These are phyloP conservation scores for Polytrichum commune DNA, from an alignment of 225 moss, liverwort and hornwort genomes.

Conservation along the genomic window DNA sequence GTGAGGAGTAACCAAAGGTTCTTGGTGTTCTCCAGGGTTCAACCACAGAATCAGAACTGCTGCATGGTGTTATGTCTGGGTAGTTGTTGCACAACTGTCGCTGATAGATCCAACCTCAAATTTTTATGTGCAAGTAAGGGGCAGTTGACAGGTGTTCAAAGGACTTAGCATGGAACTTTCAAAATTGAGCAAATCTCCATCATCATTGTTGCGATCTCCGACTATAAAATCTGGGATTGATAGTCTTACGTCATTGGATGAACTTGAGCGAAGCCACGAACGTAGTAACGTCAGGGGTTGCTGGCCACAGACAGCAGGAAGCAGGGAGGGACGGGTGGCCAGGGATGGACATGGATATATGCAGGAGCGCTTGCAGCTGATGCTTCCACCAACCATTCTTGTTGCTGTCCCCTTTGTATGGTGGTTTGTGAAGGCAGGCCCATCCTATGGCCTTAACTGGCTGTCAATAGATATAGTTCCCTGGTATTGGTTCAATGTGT, in stretches of 20 bases:
- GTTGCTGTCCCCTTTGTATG: slow-evolving; percentile 81
- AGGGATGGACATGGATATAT: slow-evolving; percentile 35
- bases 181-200: slow-evolving; percentile 84
- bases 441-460: slow-evolving; percentile 59
- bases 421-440: slow-evolving; percentile 88
- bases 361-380: slow-evolving; percentile 66
- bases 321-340: slow-evolving; percentile 35
- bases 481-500: slow-evolving; percentile 84
- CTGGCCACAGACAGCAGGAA: slow-evolving; percentile 32
- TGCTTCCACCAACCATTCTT: slow-evolving; percentile 67
- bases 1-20: not conserved
- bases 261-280: slow-evolving; percentile 67
- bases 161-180: slow-evolving; percentile 55
- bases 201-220: slow-evolving; percentile 77
- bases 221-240: slow-evolving; percentile 88
- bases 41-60: slow-evolving; percentile 24
- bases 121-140: slow-evolving; percentile 23
- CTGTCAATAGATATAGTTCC: slow-evolving; percentile 64
- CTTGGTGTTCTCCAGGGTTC: slow-evolving; percentile 28
- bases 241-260: slow-evolving; percentile 70
- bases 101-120: slow-evolving; percentile 11
- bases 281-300: slow-evolving; percentile 33
- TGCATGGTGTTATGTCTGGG: slow-evolving; percentile 21
- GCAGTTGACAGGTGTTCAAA: slow-evolving; percentile 16
- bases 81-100: slow-evolving; percentile 7